Percentiles rank a stretch among this genome's conserved stretches.
Evolutionary conservation across 345 rosid species (phyloP).

Genomic region (Psidium friedrichsthalianum): DNA sequence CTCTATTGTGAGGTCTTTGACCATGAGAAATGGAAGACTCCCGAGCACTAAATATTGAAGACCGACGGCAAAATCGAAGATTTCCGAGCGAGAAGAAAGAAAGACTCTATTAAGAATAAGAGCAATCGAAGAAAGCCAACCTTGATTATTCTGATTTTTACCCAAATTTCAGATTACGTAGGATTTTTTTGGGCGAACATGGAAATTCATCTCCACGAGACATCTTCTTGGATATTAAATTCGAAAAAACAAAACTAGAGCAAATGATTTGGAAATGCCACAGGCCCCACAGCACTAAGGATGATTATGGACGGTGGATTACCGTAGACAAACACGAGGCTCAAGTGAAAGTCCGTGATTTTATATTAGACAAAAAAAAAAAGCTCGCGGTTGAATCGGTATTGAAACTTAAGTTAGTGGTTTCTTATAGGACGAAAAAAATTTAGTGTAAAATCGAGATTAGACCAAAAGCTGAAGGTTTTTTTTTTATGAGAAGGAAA

Average conservation of each 20-base stretch:
- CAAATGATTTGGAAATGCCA: fast-evolving
- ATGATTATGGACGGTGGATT: fast-evolving
- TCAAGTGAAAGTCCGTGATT: fast-evolving
- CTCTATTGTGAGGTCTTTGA: fast-evolving
- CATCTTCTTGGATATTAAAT: fast-evolving
- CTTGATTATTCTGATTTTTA: fast-evolving
- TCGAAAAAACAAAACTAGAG: background rate
- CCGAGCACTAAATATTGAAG: background rate
- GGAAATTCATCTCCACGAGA: fast-evolving
- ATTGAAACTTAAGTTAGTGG: fast-evolving
- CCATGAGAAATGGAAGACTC: too few relatives aligned
- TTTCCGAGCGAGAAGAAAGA: fast-evolving
- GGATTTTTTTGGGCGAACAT: background rate
- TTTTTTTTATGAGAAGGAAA: background rate
- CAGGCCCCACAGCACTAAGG: fast-evolving
- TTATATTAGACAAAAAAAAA: fast-evolving
- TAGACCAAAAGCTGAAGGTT: fast-evolving
- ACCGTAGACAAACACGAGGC: fast-evolving
- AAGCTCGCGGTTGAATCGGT: too few relatives aligned
- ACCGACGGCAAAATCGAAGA: fast-evolving
- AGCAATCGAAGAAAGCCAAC: background rate
- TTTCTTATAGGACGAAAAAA: fast-evolving
- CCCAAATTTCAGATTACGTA: background rate
- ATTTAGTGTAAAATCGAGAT: background rate
- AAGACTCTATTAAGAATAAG: background rate